Evolutionary conservation across 805 yeast genomes (phyloP).

Genomic region (Saccharomycopsis capsularis): DNA sequence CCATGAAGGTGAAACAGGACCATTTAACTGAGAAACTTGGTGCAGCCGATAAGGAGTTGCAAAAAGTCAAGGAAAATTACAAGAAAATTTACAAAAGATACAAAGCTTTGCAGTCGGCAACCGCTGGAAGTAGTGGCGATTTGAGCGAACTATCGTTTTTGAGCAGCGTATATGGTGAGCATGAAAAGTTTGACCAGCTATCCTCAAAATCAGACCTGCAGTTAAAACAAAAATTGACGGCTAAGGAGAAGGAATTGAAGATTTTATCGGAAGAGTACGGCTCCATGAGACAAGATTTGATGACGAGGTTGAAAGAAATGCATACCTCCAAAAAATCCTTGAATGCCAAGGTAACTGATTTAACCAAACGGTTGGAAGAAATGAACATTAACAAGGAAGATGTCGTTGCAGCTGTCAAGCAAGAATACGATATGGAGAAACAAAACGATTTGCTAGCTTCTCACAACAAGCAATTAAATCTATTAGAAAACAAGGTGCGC

Average conservation of each 20-base stretch:
- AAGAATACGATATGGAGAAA: not conserved
- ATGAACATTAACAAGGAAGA: not conserved
- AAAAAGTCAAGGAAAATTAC: slow-evolving; percentile 25
- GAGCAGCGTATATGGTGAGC: slow-evolving; percentile 13
- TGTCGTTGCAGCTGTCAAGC: not conserved
- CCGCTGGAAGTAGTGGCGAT: too few relatives aligned
- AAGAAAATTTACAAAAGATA: slow-evolving; percentile 29
- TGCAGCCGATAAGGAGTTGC: slow-evolving; percentile 25
- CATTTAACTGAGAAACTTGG: slow-evolving; percentile 10
- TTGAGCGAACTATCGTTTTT: slow-evolving; percentile 8
- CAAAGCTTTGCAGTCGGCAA: slow-evolving; percentile 25
- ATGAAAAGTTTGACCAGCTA: too few relatives aligned
- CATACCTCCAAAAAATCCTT: slow-evolving; percentile 16
- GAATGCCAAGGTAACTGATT: not conserved
- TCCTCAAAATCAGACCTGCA: too few relatives aligned
- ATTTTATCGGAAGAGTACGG: slow-evolving; percentile 11
- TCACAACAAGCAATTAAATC: not conserved
- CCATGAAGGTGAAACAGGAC: slow-evolving; percentile 9
- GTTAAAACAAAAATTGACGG: slow-evolving; percentile 1
- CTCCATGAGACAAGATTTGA: slow-evolving; percentile 7
- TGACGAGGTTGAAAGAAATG: slow-evolving; percentile 17
- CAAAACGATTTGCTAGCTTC: not conserved
- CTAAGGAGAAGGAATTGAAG: slow-evolving; percentile 10
- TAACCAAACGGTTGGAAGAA: not conserved
- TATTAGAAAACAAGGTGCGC: slow-evolving; percentile 3